Evolutionary conservation across 2,329 filamentous ascomycete genomes (phyloP).

Genomic region (Pseudogymnoascus sp.): DNA sequence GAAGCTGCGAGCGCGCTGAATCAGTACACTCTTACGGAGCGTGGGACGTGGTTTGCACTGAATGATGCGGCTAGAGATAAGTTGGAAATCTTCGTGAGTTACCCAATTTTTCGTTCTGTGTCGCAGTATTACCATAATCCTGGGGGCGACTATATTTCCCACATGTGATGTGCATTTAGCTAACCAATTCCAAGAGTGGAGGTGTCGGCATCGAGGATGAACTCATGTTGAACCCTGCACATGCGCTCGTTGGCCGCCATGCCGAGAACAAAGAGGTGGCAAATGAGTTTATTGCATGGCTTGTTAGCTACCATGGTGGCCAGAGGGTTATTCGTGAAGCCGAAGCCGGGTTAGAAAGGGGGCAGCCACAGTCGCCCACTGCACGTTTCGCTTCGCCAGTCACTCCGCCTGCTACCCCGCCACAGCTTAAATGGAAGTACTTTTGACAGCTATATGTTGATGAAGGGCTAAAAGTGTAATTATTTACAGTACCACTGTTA

Average conservation of each 20-base stretch:
- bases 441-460: not conserved
- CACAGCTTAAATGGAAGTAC: conserved; percentile 1
- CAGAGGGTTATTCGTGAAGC: conserved; percentile 32
- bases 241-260: conserved; percentile 31
- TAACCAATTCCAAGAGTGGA: conserved; percentile 23
- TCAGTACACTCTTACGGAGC: conserved; percentile 40
- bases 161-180: not conserved
- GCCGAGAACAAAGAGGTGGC: conserved; percentile 29
- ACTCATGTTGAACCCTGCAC: conserved; percentile 35
- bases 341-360: conserved; percentile 14
- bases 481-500: not conserved
- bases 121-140: not conserved
- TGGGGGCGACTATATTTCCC: not conserved
- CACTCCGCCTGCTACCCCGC: not conserved
- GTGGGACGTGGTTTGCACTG: conserved; percentile 36
- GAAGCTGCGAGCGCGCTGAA: conserved; percentile 32
- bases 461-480: not conserved
- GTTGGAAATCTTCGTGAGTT: conserved; percentile 28
- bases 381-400: not conserved
- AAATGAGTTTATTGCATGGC: conserved; percentile 32
- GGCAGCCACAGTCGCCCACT: not conserved
- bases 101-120: not conserved
- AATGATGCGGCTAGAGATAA: conserved; percentile 26
- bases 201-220: conserved; percentile 30
- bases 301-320: conserved; percentile 27